Percentiles rank a stretch among this genome's conserved stretches.
Conservation (phyloP, 2,329 filamentous ascomycete species). For the Ophiostoma perfectum region DNA sequence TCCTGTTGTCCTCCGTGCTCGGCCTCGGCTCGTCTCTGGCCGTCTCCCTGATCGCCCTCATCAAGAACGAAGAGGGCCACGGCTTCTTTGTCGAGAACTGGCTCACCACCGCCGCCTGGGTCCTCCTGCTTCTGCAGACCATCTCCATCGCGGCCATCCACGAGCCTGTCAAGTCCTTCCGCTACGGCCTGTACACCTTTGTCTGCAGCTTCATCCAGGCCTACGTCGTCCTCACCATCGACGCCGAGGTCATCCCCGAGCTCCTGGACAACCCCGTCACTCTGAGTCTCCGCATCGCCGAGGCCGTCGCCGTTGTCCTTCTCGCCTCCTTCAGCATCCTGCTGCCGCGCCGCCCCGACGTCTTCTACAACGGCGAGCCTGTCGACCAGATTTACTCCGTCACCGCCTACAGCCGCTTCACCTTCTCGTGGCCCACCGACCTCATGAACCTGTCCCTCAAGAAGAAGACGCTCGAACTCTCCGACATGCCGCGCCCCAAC, state of each 20-base stretch:
- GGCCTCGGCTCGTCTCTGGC: slow-evolving; percentile 54
- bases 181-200: slow-evolving; percentile 48
- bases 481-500: slow-evolving; percentile 58
- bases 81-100: slow-evolving; percentile 50
- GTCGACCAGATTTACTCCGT: slow-evolving; percentile 61
- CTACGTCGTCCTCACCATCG: slow-evolving; percentile 42
- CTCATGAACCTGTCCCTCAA: slow-evolving; percentile 51
- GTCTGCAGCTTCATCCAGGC: slow-evolving; percentile 44
- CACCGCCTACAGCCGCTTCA: slow-evolving; percentile 57
- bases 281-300: slow-evolving; percentile 44
- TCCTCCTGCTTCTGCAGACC: slow-evolving; percentile 48
- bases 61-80: slow-evolving; percentile 33
- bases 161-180: slow-evolving; percentile 48
- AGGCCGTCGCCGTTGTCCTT: slow-evolving; percentile 42
- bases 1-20: slow-evolving; percentile 49
- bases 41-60: slow-evolving; percentile 49
- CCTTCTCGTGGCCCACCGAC: slow-evolving; percentile 57
- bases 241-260: slow-evolving; percentile 36
- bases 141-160: slow-evolving; percentile 45
- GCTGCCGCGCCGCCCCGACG: slow-evolving; percentile 62
- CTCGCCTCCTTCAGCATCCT: slow-evolving; percentile 46
- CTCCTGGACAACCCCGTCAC: slow-evolving; percentile 33
- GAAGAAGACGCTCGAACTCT: slow-evolving; percentile 56
- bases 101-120: slow-evolving; percentile 58
- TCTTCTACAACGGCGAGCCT: slow-evolving; percentile 52